Percentiles rank a stretch among this genome's conserved stretches.
These are phyloP conservation scores for Fraxinus sp. DNA, from an alignment of 305 asterid genomes.

Conservation along the genomic window DNA sequence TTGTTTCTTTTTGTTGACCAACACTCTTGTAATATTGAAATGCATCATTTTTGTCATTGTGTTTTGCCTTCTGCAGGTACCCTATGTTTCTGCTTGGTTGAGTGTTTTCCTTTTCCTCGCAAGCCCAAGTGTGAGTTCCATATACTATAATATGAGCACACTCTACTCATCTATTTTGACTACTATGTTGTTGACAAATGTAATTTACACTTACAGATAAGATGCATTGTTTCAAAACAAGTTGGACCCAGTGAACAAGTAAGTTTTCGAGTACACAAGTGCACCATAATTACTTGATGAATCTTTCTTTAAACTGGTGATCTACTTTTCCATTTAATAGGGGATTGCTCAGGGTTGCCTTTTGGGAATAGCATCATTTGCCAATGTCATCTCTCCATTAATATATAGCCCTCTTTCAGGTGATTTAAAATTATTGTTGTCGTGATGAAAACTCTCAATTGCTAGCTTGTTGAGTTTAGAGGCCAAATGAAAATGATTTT, in stretches of 20 bases:
- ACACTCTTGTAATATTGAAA: not conserved
- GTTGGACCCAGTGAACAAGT: constrained; percentile 60
- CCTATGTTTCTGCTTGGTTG: constrained; percentile 46
- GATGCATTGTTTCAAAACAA: constrained; percentile 61
- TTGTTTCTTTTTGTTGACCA: not conserved
- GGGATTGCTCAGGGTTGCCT: constrained; percentile 66
- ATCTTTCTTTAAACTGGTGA: not conserved
- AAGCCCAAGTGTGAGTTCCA: constrained; percentile 45
- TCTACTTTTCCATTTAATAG: constrained; percentile 18
- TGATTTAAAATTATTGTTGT: not conserved
- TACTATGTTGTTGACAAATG: not conserved
- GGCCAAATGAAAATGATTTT: too few relatives aligned
- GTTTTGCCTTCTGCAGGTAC: constrained; percentile 34
- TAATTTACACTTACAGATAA: constrained; percentile 33
- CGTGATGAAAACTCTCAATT: not conserved
- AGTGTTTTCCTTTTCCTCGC: constrained; percentile 42
- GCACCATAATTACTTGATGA: not conserved
- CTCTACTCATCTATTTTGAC: not conserved
- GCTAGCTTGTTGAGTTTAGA: not conserved
- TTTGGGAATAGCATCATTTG: constrained; percentile 46
- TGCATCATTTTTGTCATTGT: not conserved
- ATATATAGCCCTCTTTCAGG: constrained; percentile 64
- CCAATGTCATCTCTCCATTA: constrained; percentile 48
- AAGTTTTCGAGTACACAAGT: not conserved
- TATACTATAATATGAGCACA: not conserved